Base-by-base conservation (phyloP, 495 filamentous ascomycete genomes). In the Aspergillus diversus region DNA sequence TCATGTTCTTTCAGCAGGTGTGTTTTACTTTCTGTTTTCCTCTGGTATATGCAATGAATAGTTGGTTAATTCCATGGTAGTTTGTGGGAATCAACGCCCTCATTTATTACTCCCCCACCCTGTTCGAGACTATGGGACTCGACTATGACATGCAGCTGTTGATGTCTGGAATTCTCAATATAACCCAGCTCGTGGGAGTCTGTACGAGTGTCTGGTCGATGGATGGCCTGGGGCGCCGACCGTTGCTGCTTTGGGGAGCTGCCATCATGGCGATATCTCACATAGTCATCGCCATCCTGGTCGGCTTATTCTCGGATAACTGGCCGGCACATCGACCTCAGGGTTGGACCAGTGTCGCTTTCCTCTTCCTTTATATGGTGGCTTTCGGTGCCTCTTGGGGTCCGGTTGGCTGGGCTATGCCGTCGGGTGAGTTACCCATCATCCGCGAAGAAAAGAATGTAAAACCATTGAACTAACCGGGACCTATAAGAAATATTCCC, bases 71-170 rank as follows among this genome's bases (percentile, higher is more conserved):
- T 33, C 0, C 21, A 0, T 9, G 3, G 8, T 37, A 83, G 70
- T 83, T 83, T 35, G 75, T 79, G 0, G 80, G 79, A 1, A 81
- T 84, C 61, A 83, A 83, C 56, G 81, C 80, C 6, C 62, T 83
- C 0, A 80, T 82, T n/a, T 85, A 86, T 70, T 88, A 86, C 68
- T 78, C 76, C 0, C 85, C 85, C 0, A 84, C 80, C 0, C 72
- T 88, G 0, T 88, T 87, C 62, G 64, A 76, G n/a, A 84, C 80
- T 0, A 83, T 87, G 77, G 85, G 86, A 7, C 75, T 87, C 8
- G 71, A 82, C 55, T 75, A 78, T 55, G 74, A 75, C 43, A 85
- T 86, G 82, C 82, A 84, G 56, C 74, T 87, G 8, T 76, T 84
- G 59, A 84, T 87, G 78, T 84, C 83, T 5, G 85, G 86, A 13